Percentiles rank a stretch among this genome's conserved stretches.
Conservation (phyloP, 108 stramenopile genomes). For the Aurantiochytrium sp. region DNA sequence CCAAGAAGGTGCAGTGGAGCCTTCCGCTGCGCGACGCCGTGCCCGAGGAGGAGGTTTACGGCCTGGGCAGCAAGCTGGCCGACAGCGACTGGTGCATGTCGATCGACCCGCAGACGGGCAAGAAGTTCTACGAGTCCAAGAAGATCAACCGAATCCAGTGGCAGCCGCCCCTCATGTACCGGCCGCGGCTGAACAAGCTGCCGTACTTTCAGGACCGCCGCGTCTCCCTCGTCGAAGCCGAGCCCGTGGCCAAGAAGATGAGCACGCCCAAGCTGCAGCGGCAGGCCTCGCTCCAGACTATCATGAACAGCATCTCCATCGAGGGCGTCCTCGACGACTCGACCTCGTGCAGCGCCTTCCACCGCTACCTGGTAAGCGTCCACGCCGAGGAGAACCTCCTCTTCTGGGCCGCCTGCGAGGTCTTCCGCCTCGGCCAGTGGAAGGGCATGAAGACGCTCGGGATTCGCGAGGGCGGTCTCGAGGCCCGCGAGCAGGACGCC, state of each 20-base stretch:
- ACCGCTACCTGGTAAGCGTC: not conserved
- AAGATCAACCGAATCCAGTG: constrained; percentile 28
- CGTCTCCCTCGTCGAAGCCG: not conserved
- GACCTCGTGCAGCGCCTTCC: constrained; percentile 6
- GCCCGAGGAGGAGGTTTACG: not conserved
- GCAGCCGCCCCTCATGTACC: constrained; percentile 3
- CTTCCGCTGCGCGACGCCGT: constrained; percentile 3
- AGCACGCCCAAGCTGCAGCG: not conserved
- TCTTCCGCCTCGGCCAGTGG: constrained; percentile 16
- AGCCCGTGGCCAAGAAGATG: not conserved
- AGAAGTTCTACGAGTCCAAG: constrained; percentile 2
- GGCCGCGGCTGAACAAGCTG: not conserved
- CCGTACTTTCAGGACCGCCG: not conserved
- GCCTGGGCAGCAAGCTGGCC: not conserved
- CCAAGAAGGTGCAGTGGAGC: not conserved
- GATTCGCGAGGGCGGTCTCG: not conserved
- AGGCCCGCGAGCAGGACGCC: not conserved
- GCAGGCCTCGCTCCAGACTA: not conserved
- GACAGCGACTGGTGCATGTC: not conserved
- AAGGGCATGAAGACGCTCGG: constrained; percentile 31
- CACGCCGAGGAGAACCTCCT: constrained; percentile 28
- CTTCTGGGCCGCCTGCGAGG: not conserved
- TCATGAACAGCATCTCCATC: not conserved
- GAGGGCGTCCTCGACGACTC: not conserved
- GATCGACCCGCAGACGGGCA: constrained; percentile 22